phyloP scores from a whole-genome alignment of 1,284 basidiomycete species.

The Cutaneotrichosporon cyanovorans region DNA sequence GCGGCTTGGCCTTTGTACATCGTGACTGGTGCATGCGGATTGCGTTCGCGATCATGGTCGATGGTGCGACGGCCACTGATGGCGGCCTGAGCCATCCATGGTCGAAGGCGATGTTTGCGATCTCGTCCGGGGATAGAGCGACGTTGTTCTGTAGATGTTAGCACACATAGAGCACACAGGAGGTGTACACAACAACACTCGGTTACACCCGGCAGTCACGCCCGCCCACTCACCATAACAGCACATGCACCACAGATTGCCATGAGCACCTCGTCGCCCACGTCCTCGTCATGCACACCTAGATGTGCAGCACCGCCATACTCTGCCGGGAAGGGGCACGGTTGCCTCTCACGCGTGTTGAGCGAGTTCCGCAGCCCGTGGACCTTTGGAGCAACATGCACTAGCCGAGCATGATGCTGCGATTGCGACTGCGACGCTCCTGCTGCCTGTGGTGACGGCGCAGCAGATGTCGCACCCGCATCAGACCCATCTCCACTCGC shows the following conservation, averaged over 20 bases:
- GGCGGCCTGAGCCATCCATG: slow-evolving; percentile 42
- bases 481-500: too few species aligned
- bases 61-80: slow-evolving; percentile 35
- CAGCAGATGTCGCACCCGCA: too few species aligned
- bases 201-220: too few species aligned
- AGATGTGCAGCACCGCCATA: slow-evolving; percentile 35
- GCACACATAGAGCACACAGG: background rate
- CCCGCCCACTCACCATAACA: slow-evolving; percentile 26
- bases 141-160: slow-evolving; percentile 32
- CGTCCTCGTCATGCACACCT: slow-evolving; percentile 38
- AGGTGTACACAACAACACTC: too few species aligned
- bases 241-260: slow-evolving; percentile 36
- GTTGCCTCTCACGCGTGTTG: slow-evolving; percentile 26
- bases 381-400: slow-evolving; percentile 27
- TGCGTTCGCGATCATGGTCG: slow-evolving; percentile 34
- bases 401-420: background rate
- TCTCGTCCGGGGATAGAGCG: slow-evolving; percentile 39
- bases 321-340: slow-evolving; percentile 35
- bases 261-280: slow-evolving; percentile 41
- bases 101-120: slow-evolving; percentile 33
- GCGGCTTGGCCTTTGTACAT: slow-evolving; percentile 22
- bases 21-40: slow-evolving; percentile 40
- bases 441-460: background rate
- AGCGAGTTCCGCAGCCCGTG: slow-evolving; percentile 34
- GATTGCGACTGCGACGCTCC: slow-evolving; percentile 4